These are phyloP conservation scores for Colletotrichum costaricense DNA, from an alignment of 2,329 filamentous ascomycete species.

Conservation along the genomic window DNA sequence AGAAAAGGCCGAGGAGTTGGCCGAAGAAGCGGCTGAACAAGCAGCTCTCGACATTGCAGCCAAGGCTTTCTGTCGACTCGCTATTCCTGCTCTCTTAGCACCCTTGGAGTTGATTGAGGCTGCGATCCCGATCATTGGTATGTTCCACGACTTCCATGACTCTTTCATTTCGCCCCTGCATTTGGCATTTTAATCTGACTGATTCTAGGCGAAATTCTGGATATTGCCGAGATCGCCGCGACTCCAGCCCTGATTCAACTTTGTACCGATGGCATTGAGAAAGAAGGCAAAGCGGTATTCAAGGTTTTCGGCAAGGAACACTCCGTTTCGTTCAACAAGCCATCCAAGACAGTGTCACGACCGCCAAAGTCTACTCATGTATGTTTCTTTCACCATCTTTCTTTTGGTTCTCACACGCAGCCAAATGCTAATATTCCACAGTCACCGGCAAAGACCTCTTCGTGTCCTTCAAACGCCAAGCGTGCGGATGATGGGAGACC, in stretches of 20 bases:
- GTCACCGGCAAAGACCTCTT: constrained; percentile 2
- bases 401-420: too few species aligned
- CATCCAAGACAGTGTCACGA: constrained; percentile 1
- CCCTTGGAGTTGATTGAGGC: neutral
- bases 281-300: neutral
- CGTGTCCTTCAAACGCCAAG: neutral
- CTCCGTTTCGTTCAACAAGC: neutral
- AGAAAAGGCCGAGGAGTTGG: constrained; percentile 40
- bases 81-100: constrained; percentile 42
- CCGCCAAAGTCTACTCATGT: constrained; percentile 5
- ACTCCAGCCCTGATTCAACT: neutral
- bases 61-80: constrained; percentile 47
- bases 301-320: constrained; percentile 2
- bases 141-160: neutral
- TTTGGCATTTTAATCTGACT: neutral
- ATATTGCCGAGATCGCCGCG: neutral
- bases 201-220: neutral
- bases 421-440: neutral
- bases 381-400: neutral
- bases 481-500: neutral
- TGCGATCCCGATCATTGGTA: neutral
- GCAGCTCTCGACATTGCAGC: constrained; percentile 47
- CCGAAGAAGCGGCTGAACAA: constrained; percentile 41
- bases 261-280: neutral
- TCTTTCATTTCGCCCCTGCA: neutral